These are phyloP conservation scores for Rhododendron simsii DNA, from an alignment of 148 eudicot genomes.

Conservation along the genomic window DNA sequence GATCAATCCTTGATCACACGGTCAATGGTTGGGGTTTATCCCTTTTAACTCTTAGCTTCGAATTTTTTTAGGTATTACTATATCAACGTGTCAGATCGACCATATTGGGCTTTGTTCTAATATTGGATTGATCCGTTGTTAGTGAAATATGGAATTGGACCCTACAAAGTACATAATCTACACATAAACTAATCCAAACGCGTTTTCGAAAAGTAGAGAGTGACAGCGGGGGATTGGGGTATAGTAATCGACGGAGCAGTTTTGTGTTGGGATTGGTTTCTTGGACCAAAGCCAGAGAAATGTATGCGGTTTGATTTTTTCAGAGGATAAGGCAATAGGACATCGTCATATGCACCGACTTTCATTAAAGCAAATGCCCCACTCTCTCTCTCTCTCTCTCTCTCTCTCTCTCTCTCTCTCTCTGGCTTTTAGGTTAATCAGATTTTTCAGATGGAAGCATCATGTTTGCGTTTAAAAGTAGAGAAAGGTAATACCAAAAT, in stretches of 20 bases:
- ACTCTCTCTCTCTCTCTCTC: slow-evolving; percentile 2
- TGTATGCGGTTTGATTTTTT: neutral
- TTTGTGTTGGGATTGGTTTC: neutral
- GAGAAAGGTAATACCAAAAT: neutral
- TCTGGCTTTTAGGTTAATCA: neutral
- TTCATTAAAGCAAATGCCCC: slow-evolving; percentile 5
- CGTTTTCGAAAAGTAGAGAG: no score
- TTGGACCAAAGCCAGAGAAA: neutral
- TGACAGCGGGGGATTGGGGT: no score
- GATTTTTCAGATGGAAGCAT: slow-evolving; percentile 13
- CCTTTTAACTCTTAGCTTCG: no score
- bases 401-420: neutral
- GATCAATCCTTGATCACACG: no score
- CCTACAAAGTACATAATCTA: no score
- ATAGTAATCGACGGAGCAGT: neutral
- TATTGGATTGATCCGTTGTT: no score
- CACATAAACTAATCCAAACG: no score
- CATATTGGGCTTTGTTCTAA: no score
- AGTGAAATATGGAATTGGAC: no score
- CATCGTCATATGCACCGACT: slow-evolving; percentile 5
- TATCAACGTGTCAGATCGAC: no score
- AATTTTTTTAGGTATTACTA: no score
- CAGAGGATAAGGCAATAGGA: neutral
- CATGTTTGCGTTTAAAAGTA: slow-evolving; percentile 16
- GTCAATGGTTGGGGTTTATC: no score